A percentile compares a stretch with the other conserved stretches of the same genome.
Conservation (phyloP, 495 filamentous ascomycete genomes). For the Xylaria flabelliformis region DNA sequence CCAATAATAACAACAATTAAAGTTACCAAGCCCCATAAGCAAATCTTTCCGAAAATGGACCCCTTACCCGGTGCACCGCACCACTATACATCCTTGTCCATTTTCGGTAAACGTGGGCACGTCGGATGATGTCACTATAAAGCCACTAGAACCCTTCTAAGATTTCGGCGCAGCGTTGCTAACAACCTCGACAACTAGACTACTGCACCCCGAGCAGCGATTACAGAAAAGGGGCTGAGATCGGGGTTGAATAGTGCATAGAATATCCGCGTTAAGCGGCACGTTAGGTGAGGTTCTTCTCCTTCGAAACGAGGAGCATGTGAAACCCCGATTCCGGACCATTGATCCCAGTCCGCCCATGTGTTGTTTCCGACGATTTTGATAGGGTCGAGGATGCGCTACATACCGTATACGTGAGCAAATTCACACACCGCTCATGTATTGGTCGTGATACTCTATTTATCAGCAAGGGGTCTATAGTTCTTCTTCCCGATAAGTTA, state of each 20-base stretch:
- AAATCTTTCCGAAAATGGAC: slow-evolving; percentile 2
- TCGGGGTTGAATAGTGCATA: not conserved
- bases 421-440: slow-evolving; percentile 11
- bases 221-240: not conserved
- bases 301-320: not conserved
- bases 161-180: not conserved
- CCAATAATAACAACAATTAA: not conserved
- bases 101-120: not conserved
- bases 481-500: not conserved
- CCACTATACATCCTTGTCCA: not conserved
- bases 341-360: slow-evolving; percentile 5
- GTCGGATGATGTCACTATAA: slow-evolving; percentile 8
- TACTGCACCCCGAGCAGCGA: not conserved
- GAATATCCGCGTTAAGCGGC: slow-evolving; percentile 12
- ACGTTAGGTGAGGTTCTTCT: not conserved
- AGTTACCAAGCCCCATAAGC: not conserved
- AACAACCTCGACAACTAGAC: not conserved
- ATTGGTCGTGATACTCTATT: not conserved
- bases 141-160: slow-evolving; percentile 1
- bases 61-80: not conserved
- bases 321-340: slow-evolving; percentile 13
- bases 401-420: not conserved
- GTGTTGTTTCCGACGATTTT: slow-evolving; percentile 14
- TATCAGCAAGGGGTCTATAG: not conserved
- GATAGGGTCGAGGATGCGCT: not conserved